Evolutionary conservation across 192 early-diverging fungal species (phyloP), one percentile per base, ranked within the genome.

Genomic region (Backusella tarrabulga): DNA sequence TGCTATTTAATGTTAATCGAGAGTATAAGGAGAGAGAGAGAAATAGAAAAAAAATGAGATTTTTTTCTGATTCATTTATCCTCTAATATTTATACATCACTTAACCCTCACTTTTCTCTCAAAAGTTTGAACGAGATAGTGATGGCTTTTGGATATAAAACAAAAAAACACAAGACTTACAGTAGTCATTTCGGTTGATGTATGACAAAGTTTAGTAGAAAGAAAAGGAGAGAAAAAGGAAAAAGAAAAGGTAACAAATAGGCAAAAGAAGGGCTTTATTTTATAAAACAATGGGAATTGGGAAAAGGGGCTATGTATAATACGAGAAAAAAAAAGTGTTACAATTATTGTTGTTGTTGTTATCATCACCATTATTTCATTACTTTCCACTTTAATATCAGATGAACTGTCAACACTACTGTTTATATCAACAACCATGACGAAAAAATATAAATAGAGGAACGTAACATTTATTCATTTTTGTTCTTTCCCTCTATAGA

Each of bases 1-100:
- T 71, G 67, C 80, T 81, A 52, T 67, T 34, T 67, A 32, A 29
- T 68, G 12, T 63, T 29, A 63, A 63, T 63, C 26, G 56, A 63
- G 11, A 29, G 21, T 63, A 26, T 29, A 14, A 63, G 56, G 56
- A 63, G 56, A 44, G 14, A 44, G 42, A 34, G 41, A 36, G 14
- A 34, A 1, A 42, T 0, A 23, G 7, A 34, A 72, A 50, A 73
- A 73, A 73, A 73, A 73, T 17, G 73, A 54, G 44, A 19, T 50
- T 56, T n/a, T 34, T 72, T 72, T 46, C 21, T 60, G 6, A 0
- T 60, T 23, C 26, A 60, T 60, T 23, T 23, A 60, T 60, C 23
- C 21, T 60, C 21, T 60, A 56, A 26, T 23, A 1, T 3, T 60
- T 60, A 29, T 26, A 50, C 19, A 15, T 6, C 46, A 50, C 46